A percentile compares a stretch with the other conserved stretches of the same genome.
phyloP scores from a whole-genome alignment of 2,329 filamentous ascomycete species.

The Exophiala lecanii-corni region DNA sequence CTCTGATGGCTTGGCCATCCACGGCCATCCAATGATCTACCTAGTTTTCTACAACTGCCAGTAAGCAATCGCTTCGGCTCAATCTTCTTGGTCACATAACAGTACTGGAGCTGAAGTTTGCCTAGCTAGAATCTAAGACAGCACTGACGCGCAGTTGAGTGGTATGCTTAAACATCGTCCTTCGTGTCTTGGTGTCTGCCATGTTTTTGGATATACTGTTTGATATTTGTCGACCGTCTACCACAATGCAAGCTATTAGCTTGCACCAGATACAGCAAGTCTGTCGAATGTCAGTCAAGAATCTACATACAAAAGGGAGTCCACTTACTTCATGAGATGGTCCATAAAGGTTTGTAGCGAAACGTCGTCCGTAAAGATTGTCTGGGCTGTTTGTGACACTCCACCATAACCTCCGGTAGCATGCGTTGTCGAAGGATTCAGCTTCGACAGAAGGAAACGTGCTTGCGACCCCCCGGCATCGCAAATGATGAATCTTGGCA shows the following conservation, averaged over 20 bases:
- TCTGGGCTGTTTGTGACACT: slow-evolving; percentile 84
- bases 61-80: too few relatives aligned
- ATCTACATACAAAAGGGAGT: background rate
- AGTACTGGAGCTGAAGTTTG: too few relatives aligned
- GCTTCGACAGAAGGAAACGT: slow-evolving; percentile 91
- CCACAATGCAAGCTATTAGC: slow-evolving; percentile 30
- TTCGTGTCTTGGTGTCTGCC: too few relatives aligned
- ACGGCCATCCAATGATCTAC: too few relatives aligned
- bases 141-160: too few relatives aligned
- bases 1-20: too few relatives aligned
- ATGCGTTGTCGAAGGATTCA: slow-evolving; percentile 96
- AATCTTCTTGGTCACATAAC: too few relatives aligned
- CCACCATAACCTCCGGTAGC: slow-evolving; percentile 89
- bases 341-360: slow-evolving; percentile 99
- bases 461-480: slow-evolving; percentile 98
- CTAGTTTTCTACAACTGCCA: too few relatives aligned
- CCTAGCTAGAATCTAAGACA: too few relatives aligned
- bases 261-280: slow-evolving; percentile 49
- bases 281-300: slow-evolving; percentile 34
- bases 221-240: too few relatives aligned
- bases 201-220: too few relatives aligned
- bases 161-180: too few relatives aligned
- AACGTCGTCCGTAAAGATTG: slow-evolving; percentile 98
- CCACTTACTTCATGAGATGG: slow-evolving; percentile 91
- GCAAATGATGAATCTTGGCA: slow-evolving; percentile 96